These are phyloP conservation scores for Anthracocystis panici-leucophaei DNA, from an alignment of 1,284 basidiomycete genomes.

Conservation along the genomic window DNA sequence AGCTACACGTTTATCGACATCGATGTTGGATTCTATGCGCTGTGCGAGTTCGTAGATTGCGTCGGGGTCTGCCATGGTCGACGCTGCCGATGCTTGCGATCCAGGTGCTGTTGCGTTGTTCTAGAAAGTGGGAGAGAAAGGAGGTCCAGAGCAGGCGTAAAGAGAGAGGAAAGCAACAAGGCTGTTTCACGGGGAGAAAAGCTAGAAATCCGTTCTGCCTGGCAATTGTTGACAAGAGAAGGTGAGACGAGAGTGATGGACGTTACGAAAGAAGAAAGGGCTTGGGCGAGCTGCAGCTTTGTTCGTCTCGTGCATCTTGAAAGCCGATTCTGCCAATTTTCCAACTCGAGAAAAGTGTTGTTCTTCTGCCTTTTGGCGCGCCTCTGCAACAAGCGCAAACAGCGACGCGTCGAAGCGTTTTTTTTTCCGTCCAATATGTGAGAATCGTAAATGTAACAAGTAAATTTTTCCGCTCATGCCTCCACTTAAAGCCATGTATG, in stretches of 20 bases:
- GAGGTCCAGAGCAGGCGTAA: too few species aligned
- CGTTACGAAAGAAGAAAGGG: neutral
- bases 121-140: constrained; percentile 2
- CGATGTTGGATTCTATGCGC: constrained; percentile 47
- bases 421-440: neutral
- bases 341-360: constrained; percentile 10
- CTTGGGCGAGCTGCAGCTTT: constrained; percentile 4
- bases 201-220: too few species aligned
- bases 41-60: constrained; percentile 46
- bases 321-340: neutral
- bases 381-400: neutral
- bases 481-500: constrained; percentile 26
- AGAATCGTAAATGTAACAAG: neutral
- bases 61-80: constrained; percentile 44
- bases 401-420: constrained; percentile 39
- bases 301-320: neutral
- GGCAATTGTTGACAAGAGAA: neutral
- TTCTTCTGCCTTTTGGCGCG: constrained; percentile 11
- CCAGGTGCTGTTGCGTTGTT: neutral
- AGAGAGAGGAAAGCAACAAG: too few species aligned
- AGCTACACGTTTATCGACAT: constrained; percentile 45
- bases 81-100: neutral
- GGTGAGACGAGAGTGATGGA: neutral
- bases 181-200: too few species aligned
- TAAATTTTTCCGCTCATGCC: constrained; percentile 20